Base-by-base conservation (phyloP, 2,329 filamentous ascomycete genomes). In the Zymoseptoria tritici region DNA sequence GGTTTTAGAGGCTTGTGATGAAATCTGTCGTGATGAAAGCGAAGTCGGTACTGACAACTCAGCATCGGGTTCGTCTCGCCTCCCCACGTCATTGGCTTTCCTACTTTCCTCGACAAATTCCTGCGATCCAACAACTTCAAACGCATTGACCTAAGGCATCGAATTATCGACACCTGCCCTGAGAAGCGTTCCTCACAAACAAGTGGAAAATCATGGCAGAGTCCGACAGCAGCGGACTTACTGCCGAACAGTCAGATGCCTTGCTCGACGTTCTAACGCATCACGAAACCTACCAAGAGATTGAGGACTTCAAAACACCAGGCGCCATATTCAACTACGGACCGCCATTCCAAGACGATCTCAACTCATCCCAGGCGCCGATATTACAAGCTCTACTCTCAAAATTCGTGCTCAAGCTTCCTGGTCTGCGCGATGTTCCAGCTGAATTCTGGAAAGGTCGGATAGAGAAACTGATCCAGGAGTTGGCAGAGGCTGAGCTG, bases 291-390 rank as follows among this genome's bases (percentile, higher is more conserved):
- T 83, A 83, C 72, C 73, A 81, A 11, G 89, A 94, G 73, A 88
- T 91, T 62, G 82, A 87, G 69, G 81, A 80, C 62, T 91, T 92
- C 79, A 89, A 86, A 68, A 74, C 80, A 46, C 83, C 87, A 0
- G 76, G 79, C 2, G 82, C 85, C 26, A 86, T 91, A 60, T 78
- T 81, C 60, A 73, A 79, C 21, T 91, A 90, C 76, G 89, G 89
- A 13, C 84, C 82, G 63, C 89, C 89, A 0, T 91, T 92, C 72
- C 75, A 73, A 60, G 68, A 79, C 71, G 70, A 75, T 31, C 70
- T 73, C 61, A 70, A 71, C 42, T 83, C 83, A 7, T 79, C 81
- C 0, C 77, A 76, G 7, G 80, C 84, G 1, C 89, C 89, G 1
- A 72, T 91, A 53, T 76, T 92, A 52, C 88, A 91, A 68, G 80